These are phyloP conservation scores for Cordyceps farinosa DNA, from an alignment of 2,329 filamentous ascomycete genomes.

Conservation along the genomic window DNA sequence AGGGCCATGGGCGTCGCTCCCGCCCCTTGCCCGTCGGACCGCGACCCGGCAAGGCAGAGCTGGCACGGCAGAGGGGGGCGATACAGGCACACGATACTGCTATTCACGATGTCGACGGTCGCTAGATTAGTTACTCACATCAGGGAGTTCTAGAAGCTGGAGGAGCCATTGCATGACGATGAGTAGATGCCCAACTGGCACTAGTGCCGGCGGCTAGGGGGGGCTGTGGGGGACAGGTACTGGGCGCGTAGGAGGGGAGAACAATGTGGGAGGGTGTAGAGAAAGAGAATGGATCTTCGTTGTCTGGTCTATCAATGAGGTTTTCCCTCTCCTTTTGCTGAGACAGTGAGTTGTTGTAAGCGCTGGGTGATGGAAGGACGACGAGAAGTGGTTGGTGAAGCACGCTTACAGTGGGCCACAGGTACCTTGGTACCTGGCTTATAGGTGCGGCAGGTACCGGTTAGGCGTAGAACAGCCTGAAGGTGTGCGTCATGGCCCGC, in stretches of 20 bases:
- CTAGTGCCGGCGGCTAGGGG: slow-evolving; percentile 12
- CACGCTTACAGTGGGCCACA: neutral
- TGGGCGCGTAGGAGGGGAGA: neutral
- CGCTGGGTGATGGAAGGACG: neutral
- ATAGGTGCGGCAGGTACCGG: neutral
- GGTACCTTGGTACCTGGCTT: neutral
- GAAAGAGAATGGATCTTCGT: neutral
- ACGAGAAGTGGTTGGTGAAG: neutral
- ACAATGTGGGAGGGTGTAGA: neutral
- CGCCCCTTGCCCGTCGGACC: too few species aligned
- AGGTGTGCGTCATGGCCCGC: slow-evolving; percentile 5
- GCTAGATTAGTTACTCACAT: neutral
- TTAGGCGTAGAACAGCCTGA: neutral
- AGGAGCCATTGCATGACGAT: neutral
- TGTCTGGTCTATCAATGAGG: too few species aligned
- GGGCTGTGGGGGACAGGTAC: neutral
- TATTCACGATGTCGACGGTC: too few species aligned
- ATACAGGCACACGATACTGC: too few species aligned
- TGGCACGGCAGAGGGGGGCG: too few species aligned
- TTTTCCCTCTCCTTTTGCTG: neutral
- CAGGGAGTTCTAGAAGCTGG: neutral
- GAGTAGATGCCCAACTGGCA: slow-evolving; percentile 3
- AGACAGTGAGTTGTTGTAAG: neutral
- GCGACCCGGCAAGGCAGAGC: too few species aligned
- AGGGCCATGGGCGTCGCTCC: too few species aligned